Percentiles rank a stretch among this genome's conserved stretches.
phyloP scores from a whole-genome alignment of 1,284 basidiomycete genomes.

The Puccinia novopanici region DNA sequence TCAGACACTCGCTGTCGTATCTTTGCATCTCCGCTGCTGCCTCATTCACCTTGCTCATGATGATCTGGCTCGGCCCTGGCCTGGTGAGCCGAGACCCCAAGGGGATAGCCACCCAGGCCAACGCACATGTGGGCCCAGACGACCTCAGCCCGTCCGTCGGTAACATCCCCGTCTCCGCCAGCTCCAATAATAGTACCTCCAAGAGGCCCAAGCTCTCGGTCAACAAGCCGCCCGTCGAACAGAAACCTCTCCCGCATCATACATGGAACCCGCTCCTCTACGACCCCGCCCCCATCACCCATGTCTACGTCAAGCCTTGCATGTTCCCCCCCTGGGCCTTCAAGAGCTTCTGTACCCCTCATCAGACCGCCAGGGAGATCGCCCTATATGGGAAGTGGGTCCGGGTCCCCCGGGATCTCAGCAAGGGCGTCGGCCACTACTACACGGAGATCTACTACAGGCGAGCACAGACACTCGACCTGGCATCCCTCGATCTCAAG shows the following conservation, averaged over 20 bases:
- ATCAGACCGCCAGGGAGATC: slow-evolving; percentile 37
- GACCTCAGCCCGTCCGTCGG: not conserved
- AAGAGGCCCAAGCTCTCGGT: slow-evolving; percentile 25
- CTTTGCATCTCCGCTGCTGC: slow-evolving; percentile 22
- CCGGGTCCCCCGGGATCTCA: slow-evolving; percentile 42
- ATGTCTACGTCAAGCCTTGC: slow-evolving; percentile 37
- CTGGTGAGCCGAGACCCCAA: slow-evolving; percentile 30
- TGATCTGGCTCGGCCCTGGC: slow-evolving; percentile 44
- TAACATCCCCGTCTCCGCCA: slow-evolving; percentile 12
- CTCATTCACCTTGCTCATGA: slow-evolving; percentile 28
- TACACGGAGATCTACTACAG: slow-evolving; percentile 49
- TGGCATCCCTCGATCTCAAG: slow-evolving; percentile 14
- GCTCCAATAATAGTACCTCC: not conserved
- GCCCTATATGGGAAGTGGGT: slow-evolving; percentile 46
- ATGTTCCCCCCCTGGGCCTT: slow-evolving; percentile 50
- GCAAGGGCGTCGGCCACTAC: slow-evolving; percentile 49
- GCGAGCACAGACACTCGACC: slow-evolving; percentile 24
- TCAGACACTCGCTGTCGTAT: slow-evolving; percentile 44
- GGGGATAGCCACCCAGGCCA: slow-evolving; percentile 33
- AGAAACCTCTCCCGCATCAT: slow-evolving; percentile 18
- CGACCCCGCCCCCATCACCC: slow-evolving; percentile 45
- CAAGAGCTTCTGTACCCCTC: slow-evolving; percentile 24
- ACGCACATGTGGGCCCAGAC: slow-evolving; percentile 33
- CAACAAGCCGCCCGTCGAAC: slow-evolving; percentile 1
- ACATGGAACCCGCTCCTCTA: slow-evolving; percentile 41